phyloP scores from a whole-genome alignment of 2,329 filamentous ascomycete species.

The Xylariaceae sp. region DNA sequence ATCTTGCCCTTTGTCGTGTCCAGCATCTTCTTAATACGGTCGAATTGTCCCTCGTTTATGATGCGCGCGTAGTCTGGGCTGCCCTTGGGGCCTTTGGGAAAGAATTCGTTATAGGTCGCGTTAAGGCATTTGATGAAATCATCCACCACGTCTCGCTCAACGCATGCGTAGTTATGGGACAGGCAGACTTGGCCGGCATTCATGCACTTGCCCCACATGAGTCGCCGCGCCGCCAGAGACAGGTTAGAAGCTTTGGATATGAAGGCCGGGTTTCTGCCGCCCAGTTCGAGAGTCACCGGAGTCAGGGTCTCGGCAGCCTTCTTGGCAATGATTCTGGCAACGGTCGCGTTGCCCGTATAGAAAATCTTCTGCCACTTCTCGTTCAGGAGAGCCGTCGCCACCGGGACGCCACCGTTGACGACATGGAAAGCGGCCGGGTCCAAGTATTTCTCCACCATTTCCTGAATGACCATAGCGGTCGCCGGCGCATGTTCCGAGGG shows the following conservation, averaged over 20 bases:
- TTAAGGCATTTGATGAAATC: constrained; percentile 71
- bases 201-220: constrained; percentile 82
- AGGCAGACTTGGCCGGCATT: constrained; percentile 91
- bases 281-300: constrained; percentile 82
- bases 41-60: constrained; percentile 73
- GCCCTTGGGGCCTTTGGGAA: constrained; percentile 72
- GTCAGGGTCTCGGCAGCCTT: constrained; percentile 87
- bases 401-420: constrained; percentile 73
- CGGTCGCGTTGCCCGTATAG: constrained; percentile 76
- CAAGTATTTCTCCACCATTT: constrained; percentile 68
- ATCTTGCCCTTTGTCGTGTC: constrained; percentile 78
- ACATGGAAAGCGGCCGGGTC: constrained; percentile 71
- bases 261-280: constrained; percentile 87
- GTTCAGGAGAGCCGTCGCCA: constrained; percentile 75
- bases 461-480: constrained; percentile 71
- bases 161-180: constrained; percentile 84
- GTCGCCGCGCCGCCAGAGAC: constrained; percentile 70
- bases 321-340: constrained; percentile 82
- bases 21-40: constrained; percentile 85
- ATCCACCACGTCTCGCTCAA: constrained; percentile 68
- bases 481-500: constrained; percentile 77
- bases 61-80: constrained; percentile 76
- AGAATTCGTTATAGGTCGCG: constrained; percentile 67
- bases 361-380: constrained; percentile 98
- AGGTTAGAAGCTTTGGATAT: constrained; percentile 79